Percentiles rank a stretch among this genome's conserved stretches.
Evolutionary conservation across 176 grass and related monocot species (phyloP).

Genomic region (Cenchrus americanus): DNA sequence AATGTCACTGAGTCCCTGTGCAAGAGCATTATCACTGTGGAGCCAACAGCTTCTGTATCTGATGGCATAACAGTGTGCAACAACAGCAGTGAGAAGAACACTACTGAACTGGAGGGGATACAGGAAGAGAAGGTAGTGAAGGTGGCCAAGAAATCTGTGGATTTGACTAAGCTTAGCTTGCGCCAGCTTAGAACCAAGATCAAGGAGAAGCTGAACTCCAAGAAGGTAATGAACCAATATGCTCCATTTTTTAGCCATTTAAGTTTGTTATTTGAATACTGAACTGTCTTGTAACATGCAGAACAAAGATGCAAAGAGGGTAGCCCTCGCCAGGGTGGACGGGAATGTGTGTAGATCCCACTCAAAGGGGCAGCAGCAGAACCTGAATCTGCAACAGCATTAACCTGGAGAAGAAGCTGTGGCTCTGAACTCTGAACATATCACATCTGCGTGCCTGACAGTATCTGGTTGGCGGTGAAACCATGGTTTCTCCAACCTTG

Average conservation of each 20-base stretch:
- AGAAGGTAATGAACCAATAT: constrained; percentile 45
- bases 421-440: background rate
- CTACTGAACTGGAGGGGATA: background rate
- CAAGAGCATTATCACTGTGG: background rate
- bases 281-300: constrained; percentile 24
- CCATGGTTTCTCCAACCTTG: constrained; percentile 54
- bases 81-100: constrained; percentile 5
- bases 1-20: background rate
- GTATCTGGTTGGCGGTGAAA: constrained; percentile 56
- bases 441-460: background rate
- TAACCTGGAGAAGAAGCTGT: constrained; percentile 18
- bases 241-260: background rate
- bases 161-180: constrained; percentile 36
- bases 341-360: constrained; percentile 45
- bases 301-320: constrained; percentile 47
- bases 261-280: background rate
- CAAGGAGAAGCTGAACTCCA: constrained; percentile 45
- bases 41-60: background rate
- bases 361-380: background rate
- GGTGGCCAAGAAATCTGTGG: background rate
- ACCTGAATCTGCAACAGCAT: constrained; percentile 7
- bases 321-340: constrained; percentile 52
- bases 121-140: background rate
- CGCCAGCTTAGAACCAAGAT: constrained; percentile 45
- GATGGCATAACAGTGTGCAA: background rate